These are phyloP conservation scores for Poterioochromonas sp. DNA, from an alignment of 352 stramenopile species.

Conservation along the genomic window DNA sequence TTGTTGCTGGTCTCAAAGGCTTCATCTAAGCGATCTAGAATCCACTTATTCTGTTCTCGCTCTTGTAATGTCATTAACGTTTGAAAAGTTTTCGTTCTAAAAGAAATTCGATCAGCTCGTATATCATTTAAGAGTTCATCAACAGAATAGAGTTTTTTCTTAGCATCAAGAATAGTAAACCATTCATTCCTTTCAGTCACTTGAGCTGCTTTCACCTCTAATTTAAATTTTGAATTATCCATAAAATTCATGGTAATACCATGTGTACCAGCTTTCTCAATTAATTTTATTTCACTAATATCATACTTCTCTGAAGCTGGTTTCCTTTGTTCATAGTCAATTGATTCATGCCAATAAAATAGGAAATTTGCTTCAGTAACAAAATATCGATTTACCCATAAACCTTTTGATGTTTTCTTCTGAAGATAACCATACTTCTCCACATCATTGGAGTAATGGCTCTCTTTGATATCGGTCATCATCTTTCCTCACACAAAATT, in stretches of 20 bases:
- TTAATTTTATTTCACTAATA: not conserved
- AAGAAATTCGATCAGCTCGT: not conserved
- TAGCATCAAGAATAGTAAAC: not conserved
- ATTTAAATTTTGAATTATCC: not conserved
- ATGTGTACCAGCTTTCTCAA: not conserved
- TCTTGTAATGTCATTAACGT: not conserved
- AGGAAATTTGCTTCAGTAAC: not conserved
- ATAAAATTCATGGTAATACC: not conserved
- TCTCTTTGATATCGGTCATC: not conserved
- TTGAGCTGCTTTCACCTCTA: not conserved
- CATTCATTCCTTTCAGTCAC: not conserved
- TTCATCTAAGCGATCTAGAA: slow-evolving; percentile 13
- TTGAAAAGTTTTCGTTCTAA: slow-evolving; percentile 7
- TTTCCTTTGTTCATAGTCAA: not conserved
- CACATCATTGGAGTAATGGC: no score
- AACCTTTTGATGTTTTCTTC: slow-evolving; percentile 1
- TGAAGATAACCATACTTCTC: slow-evolving; percentile 11
- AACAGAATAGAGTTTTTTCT: slow-evolving; percentile 4
- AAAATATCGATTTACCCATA: not conserved
- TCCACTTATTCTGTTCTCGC: slow-evolving; percentile 19
- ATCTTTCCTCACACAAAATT: no score
- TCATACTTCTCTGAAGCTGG: not conserved
- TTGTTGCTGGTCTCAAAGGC: not conserved
- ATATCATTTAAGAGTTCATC: slow-evolving; percentile 15
- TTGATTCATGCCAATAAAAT: not conserved